Evolutionary conservation across 2,329 filamentous ascomycete genomes (phyloP).

Genomic region (Pseudogymnoascus sp.): DNA sequence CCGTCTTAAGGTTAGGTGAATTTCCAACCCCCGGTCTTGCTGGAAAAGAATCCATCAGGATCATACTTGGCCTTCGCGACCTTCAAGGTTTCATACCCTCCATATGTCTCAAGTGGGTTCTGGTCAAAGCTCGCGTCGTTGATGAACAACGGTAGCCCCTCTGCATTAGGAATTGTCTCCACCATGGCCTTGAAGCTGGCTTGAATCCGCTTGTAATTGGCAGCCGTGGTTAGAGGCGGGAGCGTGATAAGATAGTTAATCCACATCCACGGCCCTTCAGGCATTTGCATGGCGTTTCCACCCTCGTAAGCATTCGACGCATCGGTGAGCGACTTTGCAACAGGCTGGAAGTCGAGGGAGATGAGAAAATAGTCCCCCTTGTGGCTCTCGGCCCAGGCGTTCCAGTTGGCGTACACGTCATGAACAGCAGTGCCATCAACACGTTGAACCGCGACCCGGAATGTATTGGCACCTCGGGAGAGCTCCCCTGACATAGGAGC

Average conservation of each 20-base stretch:
- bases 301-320: conserved; percentile 26
- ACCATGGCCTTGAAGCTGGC: conserved; percentile 27
- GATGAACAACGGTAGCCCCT: conserved; percentile 25
- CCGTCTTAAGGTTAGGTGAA: not conserved
- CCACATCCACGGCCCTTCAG: conserved; percentile 29
- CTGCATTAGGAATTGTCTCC: conserved; percentile 21
- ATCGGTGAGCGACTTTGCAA: conserved; percentile 26
- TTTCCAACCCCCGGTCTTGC: conserved; percentile 22
- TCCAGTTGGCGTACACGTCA: conserved; percentile 20
- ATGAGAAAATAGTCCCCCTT: conserved; percentile 25
- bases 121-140: conserved; percentile 22
- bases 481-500: conserved; percentile 24
- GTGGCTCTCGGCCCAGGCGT: conserved; percentile 24
- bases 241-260: conserved; percentile 25
- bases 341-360: conserved; percentile 25
- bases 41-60: conserved; percentile 24
- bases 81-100: conserved; percentile 26
- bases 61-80: conserved; percentile 27
- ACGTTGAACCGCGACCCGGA: conserved; percentile 28
- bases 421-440: conserved; percentile 16
- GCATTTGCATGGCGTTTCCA: conserved; percentile 30
- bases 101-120: conserved; percentile 12
- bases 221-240: conserved; percentile 20
- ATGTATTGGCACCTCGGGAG: conserved; percentile 27
- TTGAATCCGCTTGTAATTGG: conserved; percentile 24